phyloP scores from a whole-genome alignment of 768 basidiomycete genomes.

The Crucibulum laeve region DNA sequence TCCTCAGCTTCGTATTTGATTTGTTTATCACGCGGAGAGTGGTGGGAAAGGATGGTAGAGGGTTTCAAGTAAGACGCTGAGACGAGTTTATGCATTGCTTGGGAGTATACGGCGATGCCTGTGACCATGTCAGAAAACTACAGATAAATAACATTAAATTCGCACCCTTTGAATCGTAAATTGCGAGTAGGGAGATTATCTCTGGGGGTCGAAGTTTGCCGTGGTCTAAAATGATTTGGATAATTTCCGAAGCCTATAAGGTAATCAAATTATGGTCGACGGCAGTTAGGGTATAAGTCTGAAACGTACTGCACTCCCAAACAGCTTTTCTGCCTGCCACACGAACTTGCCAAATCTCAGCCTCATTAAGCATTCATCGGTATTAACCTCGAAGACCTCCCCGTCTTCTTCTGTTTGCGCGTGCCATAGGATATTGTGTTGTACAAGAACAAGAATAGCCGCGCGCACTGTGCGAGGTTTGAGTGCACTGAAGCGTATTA shows the following conservation, averaged over 20 bases:
- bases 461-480: conserved; percentile 67
- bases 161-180: conserved; percentile 56
- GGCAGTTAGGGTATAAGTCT: background rate
- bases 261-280: conserved; percentile 5
- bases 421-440: conserved; percentile 92
- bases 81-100: conserved; percentile 69
- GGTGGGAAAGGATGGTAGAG: conserved; percentile 71
- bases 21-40: conserved; percentile 75
- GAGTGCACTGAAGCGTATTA: conserved; percentile 65
- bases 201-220: conserved; percentile 81
- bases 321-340: conserved; percentile 64
- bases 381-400: conserved; percentile 78
- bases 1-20: conserved; percentile 81
- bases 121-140: background rate
- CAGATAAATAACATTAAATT: background rate
- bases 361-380: conserved; percentile 77
- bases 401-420: conserved; percentile 65
- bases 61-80: conserved; percentile 71
- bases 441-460: conserved; percentile 73
- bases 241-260: conserved; percentile 66
- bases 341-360: conserved; percentile 82
- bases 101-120: conserved; percentile 44
- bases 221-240: conserved; percentile 74
- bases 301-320: conserved; percentile 61
- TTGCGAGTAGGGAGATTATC: conserved; percentile 50